Percentiles rank a stretch among this genome's conserved stretches.
Evolutionary conservation across 2,329 filamentous ascomycete genomes (phyloP).

Genomic region (Cladosporium sp.): DNA sequence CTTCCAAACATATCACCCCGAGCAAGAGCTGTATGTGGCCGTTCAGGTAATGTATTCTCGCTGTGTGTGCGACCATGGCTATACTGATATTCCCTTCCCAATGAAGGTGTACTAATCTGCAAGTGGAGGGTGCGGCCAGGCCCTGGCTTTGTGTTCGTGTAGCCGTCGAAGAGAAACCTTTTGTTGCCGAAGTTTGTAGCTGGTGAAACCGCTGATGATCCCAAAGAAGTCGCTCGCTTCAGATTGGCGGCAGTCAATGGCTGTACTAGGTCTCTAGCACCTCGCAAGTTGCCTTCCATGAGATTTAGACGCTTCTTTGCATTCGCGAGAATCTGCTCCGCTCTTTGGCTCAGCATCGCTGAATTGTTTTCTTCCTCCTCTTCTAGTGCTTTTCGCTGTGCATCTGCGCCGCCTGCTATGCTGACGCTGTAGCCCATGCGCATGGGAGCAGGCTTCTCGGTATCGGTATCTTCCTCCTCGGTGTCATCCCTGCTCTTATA

Average conservation of each 20-base stretch:
- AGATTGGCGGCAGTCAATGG: conserved; percentile 36
- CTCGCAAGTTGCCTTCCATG: conserved; percentile 87
- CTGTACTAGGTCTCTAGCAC: conserved; percentile 56
- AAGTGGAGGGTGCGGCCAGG: conserved; percentile 21
- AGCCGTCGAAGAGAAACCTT: conserved; percentile 19
- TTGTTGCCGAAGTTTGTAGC: conserved; percentile 8
- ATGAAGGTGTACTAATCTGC: conserved; percentile 28
- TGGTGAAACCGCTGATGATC: not conserved
- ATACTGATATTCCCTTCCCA: conserved; percentile 30
- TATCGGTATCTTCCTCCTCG: conserved; percentile 32
- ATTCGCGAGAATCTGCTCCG: conserved; percentile 87
- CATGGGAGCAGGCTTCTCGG: conserved; percentile 26
- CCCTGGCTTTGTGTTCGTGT: conserved; percentile 17
- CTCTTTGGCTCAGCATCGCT: conserved; percentile 71
- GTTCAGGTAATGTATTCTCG: conserved; percentile 51
- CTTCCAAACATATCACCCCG: conserved; percentile 10
- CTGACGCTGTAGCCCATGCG: conserved; percentile 7
- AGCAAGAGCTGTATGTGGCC: conserved; percentile 25
- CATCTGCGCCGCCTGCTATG: conserved; percentile 18
- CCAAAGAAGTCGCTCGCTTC: conserved; percentile 33
- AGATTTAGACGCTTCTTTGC: conserved; percentile 84
- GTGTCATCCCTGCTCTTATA: conserved; percentile 19
- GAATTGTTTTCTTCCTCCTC: conserved; percentile 61
- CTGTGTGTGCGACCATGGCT: conserved; percentile 60
- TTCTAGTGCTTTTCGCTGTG: conserved; percentile 30